Conservation (phyloP, 805 yeast genomes). For the Lipomyces kockii region DNA sequence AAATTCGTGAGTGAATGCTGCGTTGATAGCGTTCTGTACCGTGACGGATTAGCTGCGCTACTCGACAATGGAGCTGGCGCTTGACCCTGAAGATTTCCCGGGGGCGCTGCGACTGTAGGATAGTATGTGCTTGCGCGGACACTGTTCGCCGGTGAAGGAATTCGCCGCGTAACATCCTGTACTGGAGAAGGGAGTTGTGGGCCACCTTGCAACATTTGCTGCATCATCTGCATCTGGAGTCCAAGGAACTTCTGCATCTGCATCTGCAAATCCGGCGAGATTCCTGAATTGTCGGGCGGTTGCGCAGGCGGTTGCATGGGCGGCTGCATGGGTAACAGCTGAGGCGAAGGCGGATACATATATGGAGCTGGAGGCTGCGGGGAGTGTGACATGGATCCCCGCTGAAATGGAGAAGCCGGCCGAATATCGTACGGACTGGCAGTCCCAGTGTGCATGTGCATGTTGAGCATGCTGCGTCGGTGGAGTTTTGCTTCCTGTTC, state of each 20-base stretch:
- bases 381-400: background rate
- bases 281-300: background rate
- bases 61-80: background rate
- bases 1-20: constrained; percentile 15
- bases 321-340: constrained; percentile 8
- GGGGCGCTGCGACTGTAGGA: constrained; percentile 1
- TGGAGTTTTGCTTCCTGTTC: constrained; percentile 48
- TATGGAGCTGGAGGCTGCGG: constrained; percentile 1
- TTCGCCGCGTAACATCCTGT: background rate
- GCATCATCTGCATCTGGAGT: constrained; percentile 36
- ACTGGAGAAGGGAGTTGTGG: background rate
- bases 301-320: constrained; percentile 3
- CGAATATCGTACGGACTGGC: constrained; percentile 47
- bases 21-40: constrained; percentile 26
- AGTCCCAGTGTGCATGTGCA: constrained; percentile 33
- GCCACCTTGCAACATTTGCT: constrained; percentile 27
- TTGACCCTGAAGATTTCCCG: background rate
- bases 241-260: constrained; percentile 30
- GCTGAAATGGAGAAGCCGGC: constrained; percentile 3
- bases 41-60: constrained; percentile 14
- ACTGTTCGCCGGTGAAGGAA: constrained; percentile 5
- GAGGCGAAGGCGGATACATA: background rate
- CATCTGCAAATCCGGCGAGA: constrained; percentile 24
- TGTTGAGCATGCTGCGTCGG: constrained; percentile 37
- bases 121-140: background rate